These are phyloP conservation scores for Xylaria venustula DNA, from an alignment of 495 filamentous ascomycete species.

Conservation along the genomic window DNA sequence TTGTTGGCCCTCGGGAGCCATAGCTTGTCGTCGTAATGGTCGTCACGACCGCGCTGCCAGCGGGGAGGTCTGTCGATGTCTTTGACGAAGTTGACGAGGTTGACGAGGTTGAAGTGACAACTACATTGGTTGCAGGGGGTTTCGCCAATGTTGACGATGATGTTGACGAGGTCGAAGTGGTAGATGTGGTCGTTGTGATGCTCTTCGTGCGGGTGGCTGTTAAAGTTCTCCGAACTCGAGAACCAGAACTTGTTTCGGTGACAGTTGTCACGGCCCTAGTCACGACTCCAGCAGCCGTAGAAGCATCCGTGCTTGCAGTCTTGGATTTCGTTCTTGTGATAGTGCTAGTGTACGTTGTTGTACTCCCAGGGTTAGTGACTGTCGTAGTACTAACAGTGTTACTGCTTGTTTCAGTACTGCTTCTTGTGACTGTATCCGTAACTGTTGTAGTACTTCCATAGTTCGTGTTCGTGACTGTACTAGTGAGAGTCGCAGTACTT, in stretches of 20 bases:
- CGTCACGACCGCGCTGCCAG: neutral
- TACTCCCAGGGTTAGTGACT: too few relatives aligned
- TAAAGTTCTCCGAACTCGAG: neutral
- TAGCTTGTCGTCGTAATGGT: slow-evolving; percentile 8
- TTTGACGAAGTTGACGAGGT: neutral
- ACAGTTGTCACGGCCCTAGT: neutral
- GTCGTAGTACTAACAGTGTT: too few relatives aligned
- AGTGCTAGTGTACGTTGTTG: slow-evolving; percentile 15
- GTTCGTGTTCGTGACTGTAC: too few relatives aligned
- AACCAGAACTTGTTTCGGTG: neutral
- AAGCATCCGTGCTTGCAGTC: neutral
- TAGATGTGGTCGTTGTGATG: slow-evolving; percentile 5
- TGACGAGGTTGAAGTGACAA: neutral
- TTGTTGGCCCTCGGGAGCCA: neutral
- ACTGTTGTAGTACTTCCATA: too few relatives aligned
- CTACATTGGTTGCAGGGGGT: too few relatives aligned
- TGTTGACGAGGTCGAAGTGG: too few relatives aligned
- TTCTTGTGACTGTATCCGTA: too few relatives aligned
- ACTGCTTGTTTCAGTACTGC: too few relatives aligned
- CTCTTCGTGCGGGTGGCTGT: slow-evolving; percentile 14
- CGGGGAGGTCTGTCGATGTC: neutral
- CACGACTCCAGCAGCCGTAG: neutral
- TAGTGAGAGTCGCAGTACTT: too few relatives aligned
- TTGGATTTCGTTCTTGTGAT: neutral
- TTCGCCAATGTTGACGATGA: too few relatives aligned